Evolutionary conservation across 495 filamentous ascomycete genomes (phyloP), one percentile per base, ranked within the genome.

Genomic region (Talaromyces wortmannii): DNA sequence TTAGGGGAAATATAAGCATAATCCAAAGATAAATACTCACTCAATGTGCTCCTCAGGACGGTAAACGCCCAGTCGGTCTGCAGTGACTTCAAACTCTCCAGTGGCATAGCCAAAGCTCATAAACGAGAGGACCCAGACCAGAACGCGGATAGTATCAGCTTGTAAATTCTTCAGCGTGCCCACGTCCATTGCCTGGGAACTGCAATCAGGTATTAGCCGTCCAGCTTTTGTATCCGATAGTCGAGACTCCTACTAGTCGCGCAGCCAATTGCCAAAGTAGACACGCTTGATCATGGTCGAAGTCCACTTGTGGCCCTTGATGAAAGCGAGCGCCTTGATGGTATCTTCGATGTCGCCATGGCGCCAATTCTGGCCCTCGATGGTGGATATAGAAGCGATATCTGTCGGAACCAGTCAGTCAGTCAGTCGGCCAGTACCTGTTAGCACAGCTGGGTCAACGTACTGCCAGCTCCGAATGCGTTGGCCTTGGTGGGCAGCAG

Each of bases 311-410:
- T 94, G 89, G 40, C 91, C 91, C 53, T 85, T 80, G 50, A 97
- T 80, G 63, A 89, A 96, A 18, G 90, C 86, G 55, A 98, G 76
- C 12, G 85, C 90, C 73, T 91, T 91, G 59, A 98, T 83, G 67
- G 90, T 85, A 70, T 98, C 94, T 74, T 97, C 91, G 57, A 96
- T 94, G 69, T 97, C 92, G 53, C 94, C 94, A 86, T 97, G 94
- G 56, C 94, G 86, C 86, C 90, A 98, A 65, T 98, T 98, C 61
- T 88, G 81, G 18, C 94, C 94, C 71, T 98, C 94, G 59, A 98
- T 84, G 64, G 88, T 84, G 2, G 92, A 90, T 61, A 98, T 94
- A 0, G 87, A 91, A 13, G 94, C 92, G 58, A 97, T 96, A 64
- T 97, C 73, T 75, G 45, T 10, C 46, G 4, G 30, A 32, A 51